Percentiles rank a stretch among this genome's conserved stretches.
Conservation (phyloP, 352 stramenopile species). For the Phytophthora ramorum region DNA sequence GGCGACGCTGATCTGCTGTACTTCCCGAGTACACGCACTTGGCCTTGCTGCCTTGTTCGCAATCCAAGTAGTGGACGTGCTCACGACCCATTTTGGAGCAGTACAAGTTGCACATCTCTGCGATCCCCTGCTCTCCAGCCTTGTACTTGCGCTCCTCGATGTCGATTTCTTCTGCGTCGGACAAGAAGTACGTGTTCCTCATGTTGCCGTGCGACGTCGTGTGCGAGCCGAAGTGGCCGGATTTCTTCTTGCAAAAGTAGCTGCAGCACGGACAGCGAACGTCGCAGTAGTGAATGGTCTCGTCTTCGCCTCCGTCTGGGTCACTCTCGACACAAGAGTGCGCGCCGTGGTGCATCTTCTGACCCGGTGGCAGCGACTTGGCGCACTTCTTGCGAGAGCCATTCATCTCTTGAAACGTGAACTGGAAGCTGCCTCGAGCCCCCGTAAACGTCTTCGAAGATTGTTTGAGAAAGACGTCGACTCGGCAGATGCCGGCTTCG, state of each 20-base stretch:
- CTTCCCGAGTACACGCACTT: slow-evolving; percentile 64
- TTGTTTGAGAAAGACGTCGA: slow-evolving; percentile 76
- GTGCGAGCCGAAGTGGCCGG: slow-evolving; percentile 58
- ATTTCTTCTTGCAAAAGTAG: slow-evolving; percentile 79
- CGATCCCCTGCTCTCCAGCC: slow-evolving; percentile 64
- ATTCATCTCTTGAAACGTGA: slow-evolving; percentile 86
- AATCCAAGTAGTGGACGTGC: slow-evolving; percentile 81
- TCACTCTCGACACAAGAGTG: slow-evolving; percentile 47
- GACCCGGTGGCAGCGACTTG: slow-evolving; percentile 39
- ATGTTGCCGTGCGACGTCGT: slow-evolving; percentile 84
- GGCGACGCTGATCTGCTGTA: slow-evolving; percentile 64
- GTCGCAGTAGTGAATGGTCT: slow-evolving; percentile 71
- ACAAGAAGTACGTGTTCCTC: slow-evolving; percentile 77
- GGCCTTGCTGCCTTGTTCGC: slow-evolving; percentile 42
- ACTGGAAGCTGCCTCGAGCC: slow-evolving; percentile 64
- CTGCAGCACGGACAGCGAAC: slow-evolving; percentile 74
- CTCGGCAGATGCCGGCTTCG: slow-evolving; percentile 68
- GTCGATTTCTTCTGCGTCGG: slow-evolving; percentile 65
- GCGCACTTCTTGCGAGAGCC: slow-evolving; percentile 71
- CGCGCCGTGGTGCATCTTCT: slow-evolving; percentile 49
- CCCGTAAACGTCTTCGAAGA: slow-evolving; percentile 74
- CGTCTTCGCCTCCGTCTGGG: slow-evolving; percentile 10
- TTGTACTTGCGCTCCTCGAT: slow-evolving; percentile 78
- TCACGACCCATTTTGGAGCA: slow-evolving; percentile 82
- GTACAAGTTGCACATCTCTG: slow-evolving; percentile 86